Evolutionary conservation across 306 rosid genomes (phyloP).

Genomic region (Glycine tomentella): DNA sequence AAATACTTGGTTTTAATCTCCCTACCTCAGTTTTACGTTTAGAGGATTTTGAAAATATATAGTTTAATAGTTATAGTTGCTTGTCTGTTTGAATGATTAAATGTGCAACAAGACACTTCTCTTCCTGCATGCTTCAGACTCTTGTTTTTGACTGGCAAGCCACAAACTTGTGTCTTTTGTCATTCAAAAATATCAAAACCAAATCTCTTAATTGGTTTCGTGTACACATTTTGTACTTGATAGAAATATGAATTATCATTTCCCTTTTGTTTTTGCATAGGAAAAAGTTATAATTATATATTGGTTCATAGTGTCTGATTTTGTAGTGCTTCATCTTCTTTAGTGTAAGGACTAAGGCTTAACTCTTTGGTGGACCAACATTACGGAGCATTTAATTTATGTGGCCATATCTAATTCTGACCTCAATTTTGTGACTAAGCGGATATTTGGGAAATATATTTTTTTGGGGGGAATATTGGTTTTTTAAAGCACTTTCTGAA

Average conservation of each 20-base stretch:
- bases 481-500: neutral
- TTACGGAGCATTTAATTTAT: neutral
- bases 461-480: neutral
- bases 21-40: constrained; percentile 20
- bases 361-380: neutral
- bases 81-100: constrained; percentile 32
- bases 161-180: neutral
- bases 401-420: constrained; percentile 27
- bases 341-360: neutral
- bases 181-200: too few relatives aligned
- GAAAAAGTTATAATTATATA: constrained; percentile 2
- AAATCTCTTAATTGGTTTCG: too few relatives aligned
- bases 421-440: constrained; percentile 16
- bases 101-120: neutral
- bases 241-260: neutral
- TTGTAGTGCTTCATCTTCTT: too few relatives aligned
- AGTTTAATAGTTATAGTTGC: constrained; percentile 20
- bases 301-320: neutral
- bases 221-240: neutral
- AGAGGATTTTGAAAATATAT: constrained; percentile 27
- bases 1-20: constrained; percentile 34
- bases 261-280: neutral
- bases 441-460: neutral
- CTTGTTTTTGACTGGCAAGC: constrained; percentile 25
- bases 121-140: constrained; percentile 23